Conservation (phyloP, 306 rosid species). For the Spatholobus suberectus region DNA sequence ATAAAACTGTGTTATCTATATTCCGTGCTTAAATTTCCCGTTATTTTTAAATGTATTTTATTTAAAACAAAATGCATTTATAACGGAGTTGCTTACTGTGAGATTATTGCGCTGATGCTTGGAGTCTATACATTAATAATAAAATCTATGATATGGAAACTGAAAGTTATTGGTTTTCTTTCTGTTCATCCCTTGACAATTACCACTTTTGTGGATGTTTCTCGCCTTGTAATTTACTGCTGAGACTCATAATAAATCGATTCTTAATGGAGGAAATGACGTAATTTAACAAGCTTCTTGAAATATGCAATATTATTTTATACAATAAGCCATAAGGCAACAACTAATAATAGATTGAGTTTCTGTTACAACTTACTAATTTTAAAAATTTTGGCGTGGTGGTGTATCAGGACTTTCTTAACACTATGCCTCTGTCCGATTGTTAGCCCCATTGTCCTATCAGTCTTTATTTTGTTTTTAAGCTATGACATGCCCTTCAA, state of each 20-base stretch:
- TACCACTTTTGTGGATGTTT: slow-evolving; percentile 23
- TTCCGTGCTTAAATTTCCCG: slow-evolving; percentile 12
- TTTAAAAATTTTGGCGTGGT: slow-evolving; percentile 15
- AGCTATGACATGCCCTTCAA: not conserved
- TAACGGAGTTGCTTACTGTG: not conserved
- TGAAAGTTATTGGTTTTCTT: slow-evolving; percentile 28
- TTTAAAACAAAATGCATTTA: not conserved
- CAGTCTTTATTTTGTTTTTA: not conserved
- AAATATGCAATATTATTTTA: not conserved
- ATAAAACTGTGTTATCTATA: not conserved
- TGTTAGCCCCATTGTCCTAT: slow-evolving; percentile 18
- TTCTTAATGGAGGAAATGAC: slow-evolving; percentile 25
- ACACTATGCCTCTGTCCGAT: not conserved
- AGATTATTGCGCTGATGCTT: slow-evolving; percentile 10
- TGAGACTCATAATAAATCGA: slow-evolving; percentile 1
- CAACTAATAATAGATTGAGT: not conserved
- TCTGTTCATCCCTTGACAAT: slow-evolving; percentile 23
- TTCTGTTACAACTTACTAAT: not conserved
- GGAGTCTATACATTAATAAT: slow-evolving; percentile 14
- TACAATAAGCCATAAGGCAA: not conserved
- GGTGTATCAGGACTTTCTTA: slow-evolving; percentile 16
- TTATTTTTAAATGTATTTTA: not conserved
- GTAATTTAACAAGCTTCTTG: slow-evolving; percentile 30
- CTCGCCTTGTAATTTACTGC: slow-evolving; percentile 38
- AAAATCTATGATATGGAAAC: not conserved